Evolutionary conservation across 83 land plant species (phyloP).

Genomic region (Diphasiastrum complanatum): DNA sequence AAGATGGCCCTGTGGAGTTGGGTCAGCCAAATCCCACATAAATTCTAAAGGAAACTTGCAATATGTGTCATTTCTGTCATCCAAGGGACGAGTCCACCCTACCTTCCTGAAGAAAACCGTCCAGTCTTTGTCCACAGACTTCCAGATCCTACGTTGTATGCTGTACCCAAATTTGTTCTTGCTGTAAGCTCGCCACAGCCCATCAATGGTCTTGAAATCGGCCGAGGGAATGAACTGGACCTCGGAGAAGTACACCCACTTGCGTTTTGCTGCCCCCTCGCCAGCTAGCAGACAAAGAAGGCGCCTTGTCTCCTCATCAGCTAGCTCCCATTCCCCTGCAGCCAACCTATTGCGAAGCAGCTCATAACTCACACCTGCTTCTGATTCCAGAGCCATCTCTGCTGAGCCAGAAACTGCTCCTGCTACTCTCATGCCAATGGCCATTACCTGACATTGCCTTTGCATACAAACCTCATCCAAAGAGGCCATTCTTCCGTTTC

Average conservation of each 20-base stretch:
- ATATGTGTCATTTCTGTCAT: slow-evolving; percentile 34
- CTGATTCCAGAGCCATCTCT: slow-evolving; percentile 11
- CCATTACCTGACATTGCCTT: too few relatives aligned
- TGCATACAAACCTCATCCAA: too few relatives aligned
- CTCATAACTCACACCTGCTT: slow-evolving; percentile 16
- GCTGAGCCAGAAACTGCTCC: too few relatives aligned
- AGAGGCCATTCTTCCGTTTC: too few relatives aligned
- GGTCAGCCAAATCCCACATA: slow-evolving; percentile 57
- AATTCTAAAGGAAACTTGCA: slow-evolving; percentile 77
- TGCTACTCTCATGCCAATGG: too few relatives aligned
- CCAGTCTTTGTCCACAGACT: slow-evolving; percentile 53
- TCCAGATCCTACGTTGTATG: slow-evolving; percentile 59
- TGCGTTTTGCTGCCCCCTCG: slow-evolving; percentile 63
- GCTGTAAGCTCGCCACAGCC: slow-evolving; percentile 70
- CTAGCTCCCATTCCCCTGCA: slow-evolving; percentile 47
- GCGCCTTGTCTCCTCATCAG: slow-evolving; percentile 84
- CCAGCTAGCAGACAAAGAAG: slow-evolving; percentile 74
- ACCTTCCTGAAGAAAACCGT: slow-evolving; percentile 61
- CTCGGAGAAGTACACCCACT: slow-evolving; percentile 98
- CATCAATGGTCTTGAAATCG: slow-evolving; percentile 58
- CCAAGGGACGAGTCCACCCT: slow-evolving; percentile 79
- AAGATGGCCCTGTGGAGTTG: slow-evolving; percentile 78
- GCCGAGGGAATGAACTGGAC: slow-evolving; percentile 60
- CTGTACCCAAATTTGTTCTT: slow-evolving; percentile 73
- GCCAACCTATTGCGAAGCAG: slow-evolving; percentile 25